phyloP scores from a whole-genome alignment of 2,329 filamentous ascomycete species.

The Calcarisporium arbuscula region DNA sequence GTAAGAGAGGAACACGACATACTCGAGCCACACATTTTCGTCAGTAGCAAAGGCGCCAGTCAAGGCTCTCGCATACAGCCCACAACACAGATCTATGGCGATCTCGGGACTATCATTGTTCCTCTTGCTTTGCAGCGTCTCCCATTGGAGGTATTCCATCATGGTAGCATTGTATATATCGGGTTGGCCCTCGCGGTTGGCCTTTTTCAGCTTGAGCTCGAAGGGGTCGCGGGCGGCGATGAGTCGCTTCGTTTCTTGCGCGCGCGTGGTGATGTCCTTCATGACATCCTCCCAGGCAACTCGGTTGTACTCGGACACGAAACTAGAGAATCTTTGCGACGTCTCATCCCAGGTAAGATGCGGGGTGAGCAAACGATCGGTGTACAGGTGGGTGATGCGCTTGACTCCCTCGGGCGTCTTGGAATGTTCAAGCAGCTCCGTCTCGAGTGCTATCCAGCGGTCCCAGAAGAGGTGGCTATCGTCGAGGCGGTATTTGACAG shows the following conservation, averaged over 20 bases:
- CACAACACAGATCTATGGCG: slow-evolving; percentile 47
- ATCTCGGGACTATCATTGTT: slow-evolving; percentile 40
- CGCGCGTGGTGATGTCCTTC: slow-evolving; percentile 58
- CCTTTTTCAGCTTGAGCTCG: slow-evolving; percentile 59
- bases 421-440: slow-evolving; percentile 57
- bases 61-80: slow-evolving; percentile 75
- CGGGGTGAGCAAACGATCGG: slow-evolving; percentile 63
- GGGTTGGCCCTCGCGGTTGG: slow-evolving; percentile 48
- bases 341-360: slow-evolving; percentile 72
- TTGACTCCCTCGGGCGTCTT: slow-evolving; percentile 51
- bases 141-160: slow-evolving; percentile 77
- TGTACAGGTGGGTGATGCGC: slow-evolving; percentile 62
- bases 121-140: slow-evolving; percentile 54
- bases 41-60: slow-evolving; percentile 64
- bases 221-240: slow-evolving; percentile 55
- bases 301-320: slow-evolving; percentile 65
- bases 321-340: slow-evolving; percentile 66
- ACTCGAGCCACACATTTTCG: slow-evolving; percentile 75
- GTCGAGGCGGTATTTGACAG: slow-evolving; percentile 66
- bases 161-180: slow-evolving; percentile 47
- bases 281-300: slow-evolving; percentile 69
- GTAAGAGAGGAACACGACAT: slow-evolving; percentile 65
- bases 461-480: slow-evolving; percentile 78
- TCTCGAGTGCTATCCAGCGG: slow-evolving; percentile 66
- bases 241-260: slow-evolving; percentile 59